Evolutionary conservation across 306 rosid species (phyloP).

Genomic region (Vachellia pachyceras): DNA sequence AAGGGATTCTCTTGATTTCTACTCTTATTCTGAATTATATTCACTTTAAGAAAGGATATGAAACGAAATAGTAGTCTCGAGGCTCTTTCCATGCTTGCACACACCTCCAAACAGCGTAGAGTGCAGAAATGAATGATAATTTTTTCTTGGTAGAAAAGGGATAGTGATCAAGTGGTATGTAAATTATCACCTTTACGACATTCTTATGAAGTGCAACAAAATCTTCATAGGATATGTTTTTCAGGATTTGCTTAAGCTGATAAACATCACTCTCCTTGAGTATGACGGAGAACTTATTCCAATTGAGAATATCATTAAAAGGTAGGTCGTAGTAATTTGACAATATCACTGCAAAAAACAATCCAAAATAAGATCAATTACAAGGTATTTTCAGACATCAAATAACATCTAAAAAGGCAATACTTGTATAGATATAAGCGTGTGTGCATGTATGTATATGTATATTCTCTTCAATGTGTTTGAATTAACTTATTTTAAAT

Average conservation of each 20-base stretch:
- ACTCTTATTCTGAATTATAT: neutral
- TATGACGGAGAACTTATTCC: constrained; percentile 83
- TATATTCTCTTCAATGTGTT: neutral
- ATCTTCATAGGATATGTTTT: constrained; percentile 64
- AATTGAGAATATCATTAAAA: constrained; percentile 91
- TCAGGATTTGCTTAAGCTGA: constrained; percentile 85
- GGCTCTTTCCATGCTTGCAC: neutral
- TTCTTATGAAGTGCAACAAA: constrained; percentile 76
- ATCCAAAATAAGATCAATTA: constrained; percentile 38
- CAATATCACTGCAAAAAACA: constrained; percentile 81
- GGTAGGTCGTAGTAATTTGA: constrained; percentile 95
- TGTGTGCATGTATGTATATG: neutral
- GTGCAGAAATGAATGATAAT: neutral
- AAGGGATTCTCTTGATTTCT: neutral
- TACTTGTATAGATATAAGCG: too few species aligned
- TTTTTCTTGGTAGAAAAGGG: too few species aligned
- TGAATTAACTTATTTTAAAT: too few species aligned
- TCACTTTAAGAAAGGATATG: neutral
- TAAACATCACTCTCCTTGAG: constrained; percentile 85
- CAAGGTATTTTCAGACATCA: constrained; percentile 14
- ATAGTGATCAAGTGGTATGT: neutral
- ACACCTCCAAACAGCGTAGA: neutral
- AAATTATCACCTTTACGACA: constrained; percentile 69
- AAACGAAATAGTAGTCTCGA: neutral
- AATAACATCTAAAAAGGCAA: constrained; percentile 25